Evolutionary conservation across 129 eudicot species (phyloP).

Genomic region (Daucus carota): DNA sequence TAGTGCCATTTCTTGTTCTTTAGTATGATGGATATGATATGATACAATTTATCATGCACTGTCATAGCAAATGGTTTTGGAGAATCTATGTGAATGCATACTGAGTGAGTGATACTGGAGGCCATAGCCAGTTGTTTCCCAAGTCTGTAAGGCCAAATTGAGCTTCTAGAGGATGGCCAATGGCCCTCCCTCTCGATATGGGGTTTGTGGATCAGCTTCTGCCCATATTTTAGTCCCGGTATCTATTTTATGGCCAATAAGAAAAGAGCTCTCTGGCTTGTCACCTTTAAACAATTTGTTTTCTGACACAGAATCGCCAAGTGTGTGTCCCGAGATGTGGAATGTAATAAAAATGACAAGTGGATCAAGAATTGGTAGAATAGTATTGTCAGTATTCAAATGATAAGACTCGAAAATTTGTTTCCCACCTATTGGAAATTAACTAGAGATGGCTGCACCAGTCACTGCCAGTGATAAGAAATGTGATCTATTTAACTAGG

Average conservation of each 20-base stretch:
- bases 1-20: not conserved
- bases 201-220: constrained; percentile 4
- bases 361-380: not conserved
- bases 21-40: not conserved
- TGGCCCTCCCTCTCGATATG: not conserved
- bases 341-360: not conserved
- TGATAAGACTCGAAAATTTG: not conserved
- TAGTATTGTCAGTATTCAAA: not conserved
- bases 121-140: constrained; percentile 5
- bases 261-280: not conserved
- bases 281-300: not conserved
- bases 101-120: not conserved
- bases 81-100: not conserved
- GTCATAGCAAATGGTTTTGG: constrained; percentile 5
- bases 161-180: constrained; percentile 5
- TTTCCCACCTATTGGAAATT: not conserved
- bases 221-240: constrained; percentile 1
- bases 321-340: not conserved
- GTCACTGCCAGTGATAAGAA: not conserved
- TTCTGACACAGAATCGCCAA: not conserved
- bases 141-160: not conserved
- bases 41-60: not conserved
- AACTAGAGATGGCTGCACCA: not conserved
- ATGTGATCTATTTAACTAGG: not conserved
- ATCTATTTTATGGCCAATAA: not conserved